These are phyloP conservation scores for Camillea tinctor DNA, from an alignment of 2,329 filamentous ascomycete species.

Conservation along the genomic window DNA sequence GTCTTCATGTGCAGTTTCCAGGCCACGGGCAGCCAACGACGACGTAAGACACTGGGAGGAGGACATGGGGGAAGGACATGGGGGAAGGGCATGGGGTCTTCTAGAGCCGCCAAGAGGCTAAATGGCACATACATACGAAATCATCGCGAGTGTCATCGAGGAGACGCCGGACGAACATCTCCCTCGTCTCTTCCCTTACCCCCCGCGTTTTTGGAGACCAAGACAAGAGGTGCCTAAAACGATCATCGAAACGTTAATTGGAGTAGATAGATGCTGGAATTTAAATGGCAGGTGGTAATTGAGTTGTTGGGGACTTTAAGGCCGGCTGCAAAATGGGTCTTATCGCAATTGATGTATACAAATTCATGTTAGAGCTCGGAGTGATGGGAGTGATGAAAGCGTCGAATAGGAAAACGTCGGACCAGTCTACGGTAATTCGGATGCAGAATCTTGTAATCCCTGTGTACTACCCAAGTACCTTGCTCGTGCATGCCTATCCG, in stretches of 20 bases:
- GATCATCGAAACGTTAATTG: background rate
- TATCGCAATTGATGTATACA: background rate
- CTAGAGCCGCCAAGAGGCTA: slow-evolving; percentile 26
- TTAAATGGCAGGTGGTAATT: background rate
- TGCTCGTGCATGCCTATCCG: background rate
- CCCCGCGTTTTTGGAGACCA: background rate
- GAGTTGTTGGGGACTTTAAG: background rate
- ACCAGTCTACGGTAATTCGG: background rate
- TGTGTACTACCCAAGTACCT: background rate
- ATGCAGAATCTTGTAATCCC: background rate
- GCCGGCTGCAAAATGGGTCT: background rate
- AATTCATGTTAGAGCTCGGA: slow-evolving; percentile 6
- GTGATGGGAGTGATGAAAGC: slow-evolving; percentile 15
- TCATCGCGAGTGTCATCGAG: background rate
- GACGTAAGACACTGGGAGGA: too few relatives aligned
- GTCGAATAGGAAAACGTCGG: slow-evolving; percentile 11
- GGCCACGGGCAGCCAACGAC: slow-evolving; percentile 7
- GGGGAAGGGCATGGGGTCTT: slow-evolving; percentile 7
- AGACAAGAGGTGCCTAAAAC: background rate
- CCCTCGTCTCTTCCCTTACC: background rate
- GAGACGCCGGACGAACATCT: slow-evolving; percentile 7
- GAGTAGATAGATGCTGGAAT: background rate
- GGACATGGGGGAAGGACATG: slow-evolving; percentile 13
- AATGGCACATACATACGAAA: slow-evolving; percentile 15
- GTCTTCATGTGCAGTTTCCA: background rate